Percentiles rank a stretch among this genome's conserved stretches.
Evolutionary conservation across 2,329 filamentous ascomycete species (phyloP).

Genomic region (Fusarium pseudonygamai): DNA sequence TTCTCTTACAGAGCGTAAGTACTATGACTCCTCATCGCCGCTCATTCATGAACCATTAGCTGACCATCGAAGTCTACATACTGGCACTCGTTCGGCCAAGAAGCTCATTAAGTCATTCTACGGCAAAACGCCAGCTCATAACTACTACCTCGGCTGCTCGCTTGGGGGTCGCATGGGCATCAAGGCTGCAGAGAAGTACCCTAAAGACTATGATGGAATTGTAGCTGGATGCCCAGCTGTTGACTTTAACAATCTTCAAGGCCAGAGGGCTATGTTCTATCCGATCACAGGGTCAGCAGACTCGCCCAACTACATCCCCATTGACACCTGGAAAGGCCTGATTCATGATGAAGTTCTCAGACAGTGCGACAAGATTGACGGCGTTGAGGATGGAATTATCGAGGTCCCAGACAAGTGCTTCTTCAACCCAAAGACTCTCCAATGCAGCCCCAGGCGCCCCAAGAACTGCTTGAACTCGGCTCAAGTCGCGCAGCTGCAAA

Average conservation of each 20-base stretch:
- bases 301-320: not conserved
- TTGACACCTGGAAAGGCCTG: conserved; percentile 14
- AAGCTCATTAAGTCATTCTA: conserved; percentile 54
- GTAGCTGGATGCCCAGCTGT: conserved; percentile 58
- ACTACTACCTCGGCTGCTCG: conserved; percentile 68
- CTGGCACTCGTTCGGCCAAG: not conserved
- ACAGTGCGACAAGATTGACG: conserved; percentile 63
- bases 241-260: conserved; percentile 54
- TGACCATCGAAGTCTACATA: not conserved
- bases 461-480: not conserved
- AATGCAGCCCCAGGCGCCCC: conserved; percentile 42
- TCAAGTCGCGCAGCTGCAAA: conserved; percentile 6
- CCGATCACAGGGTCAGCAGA: not conserved
- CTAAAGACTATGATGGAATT: conserved; percentile 64
- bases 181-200: conserved; percentile 62
- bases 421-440: conserved; percentile 53
- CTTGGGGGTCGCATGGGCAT: conserved; percentile 68
- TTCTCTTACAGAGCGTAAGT: conserved; percentile 45
- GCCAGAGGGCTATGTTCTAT: conserved; percentile 22
- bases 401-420: conserved; percentile 57
- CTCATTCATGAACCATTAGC: too few relatives aligned
- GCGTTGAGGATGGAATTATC: conserved; percentile 60
- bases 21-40: rapidly evolving
- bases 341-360: conserved; percentile 55
- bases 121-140: conserved; percentile 48